Evolutionary conservation across 225 moss, liverwort and hornwort genomes (phyloP), one percentile per base, ranked within the genome.

Genomic region (Marchantia paleacea): DNA sequence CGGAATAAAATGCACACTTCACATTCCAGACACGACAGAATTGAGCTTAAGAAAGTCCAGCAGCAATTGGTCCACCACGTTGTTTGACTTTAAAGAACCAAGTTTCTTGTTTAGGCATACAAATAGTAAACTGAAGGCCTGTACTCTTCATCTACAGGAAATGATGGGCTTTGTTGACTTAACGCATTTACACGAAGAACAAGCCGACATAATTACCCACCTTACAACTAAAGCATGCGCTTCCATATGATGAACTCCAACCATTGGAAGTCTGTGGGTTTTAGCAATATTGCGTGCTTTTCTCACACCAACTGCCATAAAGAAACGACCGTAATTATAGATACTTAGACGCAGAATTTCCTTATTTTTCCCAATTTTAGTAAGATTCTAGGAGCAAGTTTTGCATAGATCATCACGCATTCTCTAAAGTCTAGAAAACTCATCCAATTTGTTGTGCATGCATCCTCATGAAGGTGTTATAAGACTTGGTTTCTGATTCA

Each of bases 161-260:
- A 39, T 39, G 3, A 39, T 39, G 39, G 39, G 39, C 39, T 39
- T 39, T 39, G 5, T 2, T 39, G 39, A 5, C 39, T 39, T 39
- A 2, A 39, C n/a, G 39, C 5, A 39, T 2, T 39, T 39, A 2
- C 39, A 49, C 26, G 54, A 76, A 60, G 29, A 22, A 31, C 20
- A 16, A 60, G 22, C 1, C 18, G 47, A 75, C 75, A 52, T n/a
- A 58, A 13, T 54, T 22, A 68, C 81, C 49, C 51, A 97, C 94
- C 99, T 95, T 72, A 88, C 95, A 58, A 99, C 92, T 80, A 99
- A 90, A 75, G 99, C 99, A 89, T 99, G 99, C 16, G 99, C 99
- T 90, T 99, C 99, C 99, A 99, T 99, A 79, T 99, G 99, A 81
- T 99, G 99, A 79, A 99, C 94, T 52, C 91, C 94, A 60, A 99